Evolutionary conservation across 2,329 filamentous ascomycete species (phyloP), one percentile per base, ranked within the genome.

Genomic region (Trichoderma lentiforme): DNA sequence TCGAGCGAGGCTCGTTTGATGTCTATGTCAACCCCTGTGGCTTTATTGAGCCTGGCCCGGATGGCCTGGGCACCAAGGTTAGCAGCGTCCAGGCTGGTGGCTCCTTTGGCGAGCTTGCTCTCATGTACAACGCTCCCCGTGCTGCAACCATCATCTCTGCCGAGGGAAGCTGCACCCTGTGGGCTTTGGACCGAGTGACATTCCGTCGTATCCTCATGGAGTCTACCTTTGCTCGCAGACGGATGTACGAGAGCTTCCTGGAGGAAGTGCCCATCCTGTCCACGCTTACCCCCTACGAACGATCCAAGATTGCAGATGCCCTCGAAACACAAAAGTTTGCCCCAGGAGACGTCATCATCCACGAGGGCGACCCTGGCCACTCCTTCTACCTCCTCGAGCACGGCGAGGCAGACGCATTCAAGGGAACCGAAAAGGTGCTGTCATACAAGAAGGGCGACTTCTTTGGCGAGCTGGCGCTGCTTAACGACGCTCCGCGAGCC

Each of bases 151-250:
- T 99, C 73, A 89, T 97, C 73, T 97, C 93, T 34, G 90, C 92
- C 14, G 93, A 97, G 77, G 81, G 91, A 3, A 84, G 88, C 39
- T 95, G 92, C 78, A 95, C 92, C 4, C 87, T 99, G 11, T 99
- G 96, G 96, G 94, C 94, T 24, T 87, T 99, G 65, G 96, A 99
- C 80, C 93, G 96, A 68, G 88, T 98, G 74, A 99, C 96, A 11
- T 99, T 99, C 87, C 94, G 96, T 77, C 93, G 96, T 73, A 98
- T 99, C 75, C 87, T 99, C 74, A 98, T 99, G 95, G 95, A 98
- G 83, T 97, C 93, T 51, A 97, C 96, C 4, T 98, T 98, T 84
- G 93, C 97, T 77, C 93, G 95, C 71, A 91, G 96, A 77, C 93
- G 95, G 78, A 95, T 98, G 91, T 98, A 98, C 83, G 96, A 99